Conservation (phyloP, 2,329 filamentous ascomycete genomes). For the Blastomyces gilchristii region DNA sequence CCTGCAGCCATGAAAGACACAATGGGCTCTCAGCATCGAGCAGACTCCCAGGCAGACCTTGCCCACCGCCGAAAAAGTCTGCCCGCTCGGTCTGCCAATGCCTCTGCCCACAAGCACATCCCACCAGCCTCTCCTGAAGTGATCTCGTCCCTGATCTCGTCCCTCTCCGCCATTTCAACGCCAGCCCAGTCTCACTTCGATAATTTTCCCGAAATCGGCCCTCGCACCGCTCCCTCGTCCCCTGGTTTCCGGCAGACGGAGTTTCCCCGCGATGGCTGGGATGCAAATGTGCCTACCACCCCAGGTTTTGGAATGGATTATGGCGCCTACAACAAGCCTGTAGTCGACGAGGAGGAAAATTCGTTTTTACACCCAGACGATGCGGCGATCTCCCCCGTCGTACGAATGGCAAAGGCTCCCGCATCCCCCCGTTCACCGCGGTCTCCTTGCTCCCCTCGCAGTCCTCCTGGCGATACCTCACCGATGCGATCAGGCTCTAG, state of each 20-base stretch:
- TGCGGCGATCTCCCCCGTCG: slow-evolving; percentile 56
- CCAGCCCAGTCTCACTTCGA: slow-evolving; percentile 63
- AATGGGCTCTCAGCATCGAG: background rate
- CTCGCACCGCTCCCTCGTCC: slow-evolving; percentile 31
- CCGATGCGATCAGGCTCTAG: slow-evolving; percentile 27
- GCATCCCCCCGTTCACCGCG: slow-evolving; percentile 60
- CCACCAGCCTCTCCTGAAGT: slow-evolving; percentile 40
- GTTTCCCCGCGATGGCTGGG: slow-evolving; percentile 18
- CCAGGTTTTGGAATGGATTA: slow-evolving; percentile 61
- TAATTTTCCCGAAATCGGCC: slow-evolving; percentile 37
- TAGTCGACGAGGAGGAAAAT: slow-evolving; percentile 42
- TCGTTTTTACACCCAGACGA: slow-evolving; percentile 45
- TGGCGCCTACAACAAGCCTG: slow-evolving; percentile 48
- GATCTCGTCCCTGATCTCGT: slow-evolving; percentile 52
- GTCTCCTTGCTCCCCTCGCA: slow-evolving; percentile 39
- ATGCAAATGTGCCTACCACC: slow-evolving; percentile 15
- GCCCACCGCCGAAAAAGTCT: slow-evolving; percentile 36
- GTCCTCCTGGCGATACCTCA: slow-evolving; percentile 38
- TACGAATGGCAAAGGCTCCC: slow-evolving; percentile 72
- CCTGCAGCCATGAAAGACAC: slow-evolving; percentile 6
- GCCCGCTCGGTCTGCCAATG: slow-evolving; percentile 22
- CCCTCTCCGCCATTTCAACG: slow-evolving; percentile 49
- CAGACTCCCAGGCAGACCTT: background rate
- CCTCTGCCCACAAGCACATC: slow-evolving; percentile 19
- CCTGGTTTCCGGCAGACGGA: slow-evolving; percentile 24